Evolutionary conservation across 2,329 filamentous ascomycete genomes (phyloP).

Genomic region (Ascocoryne sarcoides): DNA sequence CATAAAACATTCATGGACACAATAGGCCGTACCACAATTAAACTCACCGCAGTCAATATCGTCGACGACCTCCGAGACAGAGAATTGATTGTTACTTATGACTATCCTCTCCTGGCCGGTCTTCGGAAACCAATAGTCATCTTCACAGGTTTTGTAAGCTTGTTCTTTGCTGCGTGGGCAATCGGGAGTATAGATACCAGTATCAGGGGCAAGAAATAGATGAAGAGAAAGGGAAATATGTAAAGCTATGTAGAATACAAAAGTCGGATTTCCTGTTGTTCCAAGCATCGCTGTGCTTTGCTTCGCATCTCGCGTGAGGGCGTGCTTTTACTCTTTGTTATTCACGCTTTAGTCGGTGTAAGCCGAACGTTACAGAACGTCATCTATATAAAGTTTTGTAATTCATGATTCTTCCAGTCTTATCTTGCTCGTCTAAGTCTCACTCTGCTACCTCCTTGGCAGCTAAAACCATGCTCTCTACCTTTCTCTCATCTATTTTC

Average conservation of each 20-base stretch:
- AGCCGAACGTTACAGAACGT: background rate
- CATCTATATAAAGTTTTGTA: background rate
- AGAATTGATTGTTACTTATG: slow-evolving; percentile 78
- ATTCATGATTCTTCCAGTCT: background rate
- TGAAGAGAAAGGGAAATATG: slow-evolving; percentile 3
- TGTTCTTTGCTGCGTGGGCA: slow-evolving; percentile 68
- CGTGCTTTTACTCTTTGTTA: background rate
- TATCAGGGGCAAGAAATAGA: slow-evolving; percentile 22
- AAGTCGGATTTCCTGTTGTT: slow-evolving; percentile 5
- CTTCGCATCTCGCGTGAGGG: background rate
- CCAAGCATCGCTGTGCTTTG: background rate
- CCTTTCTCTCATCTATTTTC: background rate
- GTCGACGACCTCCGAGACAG: slow-evolving; percentile 85
- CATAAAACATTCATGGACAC: slow-evolving; percentile 93
- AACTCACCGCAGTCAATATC: slow-evolving; percentile 73
- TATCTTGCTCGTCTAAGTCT: background rate
- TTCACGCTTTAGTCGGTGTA: background rate
- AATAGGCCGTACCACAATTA: slow-evolving; percentile 73
- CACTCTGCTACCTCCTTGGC: no score
- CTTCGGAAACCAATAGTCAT: slow-evolving; percentile 83
- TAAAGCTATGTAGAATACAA: slow-evolving; percentile 17
- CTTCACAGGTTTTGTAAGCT: slow-evolving; percentile 60
- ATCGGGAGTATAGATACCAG: slow-evolving; percentile 42
- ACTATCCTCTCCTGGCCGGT: slow-evolving; percentile 64
- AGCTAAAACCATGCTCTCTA: no score